Percentiles rank a stretch among this genome's conserved stretches.
These are phyloP conservation scores for Ophiostoma perfectum DNA, from an alignment of 2,329 filamentous ascomycete species.

Conservation along the genomic window DNA sequence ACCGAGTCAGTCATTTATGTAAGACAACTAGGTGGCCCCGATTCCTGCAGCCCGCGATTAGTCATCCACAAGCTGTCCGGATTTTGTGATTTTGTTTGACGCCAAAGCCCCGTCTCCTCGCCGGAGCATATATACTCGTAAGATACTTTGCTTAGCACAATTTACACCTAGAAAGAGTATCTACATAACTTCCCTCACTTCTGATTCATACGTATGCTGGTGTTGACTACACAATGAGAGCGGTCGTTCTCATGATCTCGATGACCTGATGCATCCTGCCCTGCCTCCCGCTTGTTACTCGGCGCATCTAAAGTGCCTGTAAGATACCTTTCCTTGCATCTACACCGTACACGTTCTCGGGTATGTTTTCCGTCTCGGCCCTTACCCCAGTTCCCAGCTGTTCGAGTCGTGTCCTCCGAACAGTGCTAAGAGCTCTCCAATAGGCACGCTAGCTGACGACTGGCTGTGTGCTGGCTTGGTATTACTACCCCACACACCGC, in stretches of 20 bases:
- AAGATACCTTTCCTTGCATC: not conserved
- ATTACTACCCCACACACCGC: slow-evolving; percentile 19
- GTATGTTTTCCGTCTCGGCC: not conserved
- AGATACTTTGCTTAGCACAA: too few species aligned
- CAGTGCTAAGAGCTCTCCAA: not conserved
- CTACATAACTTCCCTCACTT: too few species aligned
- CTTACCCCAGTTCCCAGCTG: not conserved
- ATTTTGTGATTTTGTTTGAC: not conserved
- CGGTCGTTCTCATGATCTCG: too few species aligned
- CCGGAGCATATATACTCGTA: not conserved
- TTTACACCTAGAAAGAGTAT: too few species aligned
- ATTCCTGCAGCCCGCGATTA: not conserved
- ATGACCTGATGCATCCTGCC: too few species aligned
- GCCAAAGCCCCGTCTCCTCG: not conserved
- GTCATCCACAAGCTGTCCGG: not conserved
- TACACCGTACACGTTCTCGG: not conserved
- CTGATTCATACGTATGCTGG: too few species aligned
- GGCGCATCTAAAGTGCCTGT: not conserved
- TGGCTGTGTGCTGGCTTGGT: not conserved
- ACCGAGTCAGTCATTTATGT: not conserved
- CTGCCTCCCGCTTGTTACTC: too few species aligned
- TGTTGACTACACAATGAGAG: too few species aligned
- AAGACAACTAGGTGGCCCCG: not conserved
- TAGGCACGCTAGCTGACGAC: not conserved
- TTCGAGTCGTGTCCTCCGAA: not conserved